These are phyloP conservation scores for Fraxinus paxiana DNA, from an alignment of 305 asterid genomes.

Conservation along the genomic window DNA sequence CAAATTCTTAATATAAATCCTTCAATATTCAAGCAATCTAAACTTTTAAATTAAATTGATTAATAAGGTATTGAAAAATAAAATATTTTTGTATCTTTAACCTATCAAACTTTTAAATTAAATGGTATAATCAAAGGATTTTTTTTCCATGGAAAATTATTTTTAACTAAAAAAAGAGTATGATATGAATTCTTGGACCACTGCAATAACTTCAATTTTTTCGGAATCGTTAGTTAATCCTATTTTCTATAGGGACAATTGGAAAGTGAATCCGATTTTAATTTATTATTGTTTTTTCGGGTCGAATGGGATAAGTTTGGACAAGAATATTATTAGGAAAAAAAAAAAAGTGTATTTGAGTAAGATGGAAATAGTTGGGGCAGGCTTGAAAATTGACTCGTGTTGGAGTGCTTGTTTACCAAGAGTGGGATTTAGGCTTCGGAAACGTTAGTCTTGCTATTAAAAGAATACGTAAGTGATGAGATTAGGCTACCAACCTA, in stretches of 20 bases:
- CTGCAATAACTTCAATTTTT: neutral
- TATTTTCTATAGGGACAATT: too few species aligned
- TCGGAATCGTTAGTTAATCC: too few species aligned
- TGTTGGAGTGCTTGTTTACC: neutral
- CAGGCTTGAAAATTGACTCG: constrained; percentile 30
- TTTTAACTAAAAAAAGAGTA: too few species aligned
- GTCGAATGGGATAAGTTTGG: neutral
- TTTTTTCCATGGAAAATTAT: too few species aligned
- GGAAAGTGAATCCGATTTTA: too few species aligned
- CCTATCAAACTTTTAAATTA: too few species aligned
- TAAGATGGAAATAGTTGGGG: constrained; percentile 6
- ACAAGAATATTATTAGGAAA: neutral
- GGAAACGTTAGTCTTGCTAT: constrained; percentile 2
- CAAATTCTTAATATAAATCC: neutral
- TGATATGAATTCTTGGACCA: too few species aligned
- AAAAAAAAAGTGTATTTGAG: neutral
- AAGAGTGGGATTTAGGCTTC: neutral
- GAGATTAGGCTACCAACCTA: constrained; percentile 56
- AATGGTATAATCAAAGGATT: neutral
- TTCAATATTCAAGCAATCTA: too few species aligned
- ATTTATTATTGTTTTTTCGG: too few species aligned
- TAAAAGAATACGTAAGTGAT: constrained; percentile 3
- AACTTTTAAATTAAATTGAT: too few species aligned
- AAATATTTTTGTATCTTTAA: too few species aligned
- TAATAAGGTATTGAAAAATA: too few species aligned